Conservation (phyloP, 176 grass and related monocot species). For the Eragrostis curvula region DNA sequence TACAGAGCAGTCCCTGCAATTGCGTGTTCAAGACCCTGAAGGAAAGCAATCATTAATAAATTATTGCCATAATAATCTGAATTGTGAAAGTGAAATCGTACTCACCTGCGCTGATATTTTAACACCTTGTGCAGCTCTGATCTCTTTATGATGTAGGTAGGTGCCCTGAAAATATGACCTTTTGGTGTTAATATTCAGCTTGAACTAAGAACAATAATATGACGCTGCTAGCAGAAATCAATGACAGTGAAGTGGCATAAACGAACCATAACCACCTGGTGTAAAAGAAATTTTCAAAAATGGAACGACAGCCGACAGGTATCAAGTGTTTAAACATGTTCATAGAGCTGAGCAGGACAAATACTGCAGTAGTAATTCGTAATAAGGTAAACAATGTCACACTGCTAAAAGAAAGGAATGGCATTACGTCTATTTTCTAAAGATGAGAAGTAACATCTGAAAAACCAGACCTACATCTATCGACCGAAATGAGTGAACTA, state of each 20-base stretch:
- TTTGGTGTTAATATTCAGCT: conserved; percentile 25
- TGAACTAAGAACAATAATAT: conserved; percentile 22
- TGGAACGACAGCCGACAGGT: background rate
- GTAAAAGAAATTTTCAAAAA: background rate
- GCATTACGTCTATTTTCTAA: background rate
- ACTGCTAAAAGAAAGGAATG: conserved; percentile 21
- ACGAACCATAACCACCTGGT: background rate
- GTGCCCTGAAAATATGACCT: conserved; percentile 56
- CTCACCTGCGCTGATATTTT: conserved; percentile 94
- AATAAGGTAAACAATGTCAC: background rate
- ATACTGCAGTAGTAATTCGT: background rate
- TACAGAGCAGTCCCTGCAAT: conserved; percentile 92
- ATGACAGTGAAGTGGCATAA: conserved; percentile 4
- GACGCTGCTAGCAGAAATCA: background rate
- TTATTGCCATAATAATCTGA: background rate
- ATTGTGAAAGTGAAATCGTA: conserved; percentile 16
- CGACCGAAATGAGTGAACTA: background rate
- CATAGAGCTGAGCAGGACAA: background rate
- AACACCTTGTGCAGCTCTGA: conserved; percentile 92
- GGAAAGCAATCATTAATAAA: conserved; percentile 18
- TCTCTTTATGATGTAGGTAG: conserved; percentile 85
- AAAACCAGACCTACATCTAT: background rate
- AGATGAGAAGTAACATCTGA: conserved; percentile 15
- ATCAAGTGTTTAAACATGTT: background rate
- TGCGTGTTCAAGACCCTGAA: conserved; percentile 90